Evolutionary conservation across 2,329 filamentous ascomycete species (phyloP).

Genomic region (Colletotrichum magnum): DNA sequence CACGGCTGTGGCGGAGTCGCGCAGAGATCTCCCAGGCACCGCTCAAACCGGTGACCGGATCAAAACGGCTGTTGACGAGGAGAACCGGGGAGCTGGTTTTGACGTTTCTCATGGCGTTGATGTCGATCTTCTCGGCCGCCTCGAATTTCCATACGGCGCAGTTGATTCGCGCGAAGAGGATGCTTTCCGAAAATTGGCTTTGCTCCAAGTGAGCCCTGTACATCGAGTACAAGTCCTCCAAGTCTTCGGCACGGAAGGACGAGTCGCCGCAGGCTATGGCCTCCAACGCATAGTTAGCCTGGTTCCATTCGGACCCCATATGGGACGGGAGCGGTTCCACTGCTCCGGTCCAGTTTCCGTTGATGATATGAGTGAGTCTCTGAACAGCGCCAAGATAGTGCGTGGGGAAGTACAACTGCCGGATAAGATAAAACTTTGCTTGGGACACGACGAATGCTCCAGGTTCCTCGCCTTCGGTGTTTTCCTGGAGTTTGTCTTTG

Average conservation of each 20-base stretch:
- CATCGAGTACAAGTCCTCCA: slow-evolving; percentile 6
- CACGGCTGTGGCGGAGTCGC: background rate
- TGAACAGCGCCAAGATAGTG: background rate
- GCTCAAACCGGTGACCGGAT: slow-evolving; percentile 5
- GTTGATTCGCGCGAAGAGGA: background rate
- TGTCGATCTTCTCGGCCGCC: slow-evolving; percentile 3
- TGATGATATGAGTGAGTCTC: background rate
- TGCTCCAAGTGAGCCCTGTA: background rate
- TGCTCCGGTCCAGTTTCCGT: background rate
- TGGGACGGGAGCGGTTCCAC: background rate
- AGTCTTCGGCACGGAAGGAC: slow-evolving; percentile 4
- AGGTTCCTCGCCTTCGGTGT: background rate
- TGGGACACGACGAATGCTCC: background rate
- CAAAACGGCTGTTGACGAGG: slow-evolving; percentile 1
- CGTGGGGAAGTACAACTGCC: background rate
- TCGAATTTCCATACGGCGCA: slow-evolving; percentile 3
- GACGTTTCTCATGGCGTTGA: slow-evolving; percentile 3
- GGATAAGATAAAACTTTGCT: background rate
- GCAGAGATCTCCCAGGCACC: slow-evolving; percentile 1
- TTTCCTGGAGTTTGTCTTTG: background rate
- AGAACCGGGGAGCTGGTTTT: slow-evolving; percentile 1
- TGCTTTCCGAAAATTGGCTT: background rate
- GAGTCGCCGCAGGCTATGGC: slow-evolving; percentile 10
- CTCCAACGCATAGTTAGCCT: background rate
- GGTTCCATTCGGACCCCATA: background rate